Base-by-base conservation (phyloP, 140 eudicot genomes). In the Ambrosia hybrid region DNA sequence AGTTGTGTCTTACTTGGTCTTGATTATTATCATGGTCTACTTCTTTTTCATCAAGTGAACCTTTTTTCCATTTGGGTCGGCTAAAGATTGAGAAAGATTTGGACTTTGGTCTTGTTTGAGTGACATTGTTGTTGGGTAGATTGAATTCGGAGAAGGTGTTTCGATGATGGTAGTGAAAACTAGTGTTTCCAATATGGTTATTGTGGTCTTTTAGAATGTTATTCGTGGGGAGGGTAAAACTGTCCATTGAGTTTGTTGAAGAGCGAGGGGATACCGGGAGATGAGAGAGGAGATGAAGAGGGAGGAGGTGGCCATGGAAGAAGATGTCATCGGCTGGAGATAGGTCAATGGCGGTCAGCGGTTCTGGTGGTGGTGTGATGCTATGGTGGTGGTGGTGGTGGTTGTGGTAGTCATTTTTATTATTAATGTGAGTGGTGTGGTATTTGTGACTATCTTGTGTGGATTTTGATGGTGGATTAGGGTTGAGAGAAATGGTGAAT, bases 311-410 rank as follows among this genome's bases (percentile, higher is more conserved):
- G 8, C 98, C 98, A 51, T 90, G 97, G 73, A 85, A 90, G 91
- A 93, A 93, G 74, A 93, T 90, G 30, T 93, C 95, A 64, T 86
- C 98, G 3, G 98, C 98, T 4, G 98, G 98, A n/a, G 98, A 79
- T 15, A 93, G 69, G 73, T 93, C 98, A 34, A 89, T 63, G 34
- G 96, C 98, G 3, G 78, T 66, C 70, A 81, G 73, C 2, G 82
- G 67, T n/a, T 84, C 68, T 2, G 83, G 38, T 16, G 86, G 72
- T 14, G 72, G 26, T 13, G 83, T 77, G 6, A 59, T 43, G 6
- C 39, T 76, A 1, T 51, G 61, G 10, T 48, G 66, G 8, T 21
- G 26, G 1, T 21, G 26, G 26, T 21, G 26, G 26, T 21, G 26
- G 26, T 21, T 21, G 26, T 73, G 21, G 17, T 70, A 61, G 49